Base-by-base conservation (phyloP, 768 basidiomycete genomes). In the Agrocybe praecox region DNA sequence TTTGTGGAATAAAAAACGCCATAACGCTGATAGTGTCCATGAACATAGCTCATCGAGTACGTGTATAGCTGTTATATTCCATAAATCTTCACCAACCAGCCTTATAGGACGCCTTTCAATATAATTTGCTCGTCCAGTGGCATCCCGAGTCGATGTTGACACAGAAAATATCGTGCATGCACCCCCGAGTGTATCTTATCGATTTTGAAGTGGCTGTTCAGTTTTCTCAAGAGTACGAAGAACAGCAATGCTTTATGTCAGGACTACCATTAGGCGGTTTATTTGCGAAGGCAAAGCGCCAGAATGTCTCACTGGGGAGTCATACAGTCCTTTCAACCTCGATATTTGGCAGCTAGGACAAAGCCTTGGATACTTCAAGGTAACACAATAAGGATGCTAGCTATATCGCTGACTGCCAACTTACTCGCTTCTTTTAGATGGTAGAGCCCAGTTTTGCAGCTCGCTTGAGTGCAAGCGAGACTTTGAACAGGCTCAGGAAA, bases 91-190 rank as follows among this genome's bases (percentile, higher is more conserved):
- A 44, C 50, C 33, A 17, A 15, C 14, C 9, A 2, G 11, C n/a
- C 26, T 29, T 9, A 29, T 40, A 73, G 69, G 69, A 73, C 43
- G 67, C 68, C 14, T 70, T 69, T 53, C 57, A 40, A 10, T 67
- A 70, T 49, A 73, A 74, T 52, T 73, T 70, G 45, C 53, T 72
- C 6, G 44, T 73, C 4, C 64, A 74, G 49, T 71, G 67, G 65
- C 64, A 69, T 6, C 72, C 72, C 1, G 68, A 72, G 46, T 71
- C 70, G 2, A 24, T 73, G 42, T 26, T 12, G 2, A 52, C 44
- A 9, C 56, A 47, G 44, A 50, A 18, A 9, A 55, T 65, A 15
- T 58, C 65, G 1, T 45, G 34, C n/a, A 56, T 55, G 17, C 62
- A 64, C 19, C 70, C 72, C 7, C 66, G 70, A 2, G 72, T 73